Percentiles rank a stretch among this genome's conserved stretches.
phyloP scores from a whole-genome alignment of 1,139 yeast species.

The Nakaseomyces glabratus region DNA sequence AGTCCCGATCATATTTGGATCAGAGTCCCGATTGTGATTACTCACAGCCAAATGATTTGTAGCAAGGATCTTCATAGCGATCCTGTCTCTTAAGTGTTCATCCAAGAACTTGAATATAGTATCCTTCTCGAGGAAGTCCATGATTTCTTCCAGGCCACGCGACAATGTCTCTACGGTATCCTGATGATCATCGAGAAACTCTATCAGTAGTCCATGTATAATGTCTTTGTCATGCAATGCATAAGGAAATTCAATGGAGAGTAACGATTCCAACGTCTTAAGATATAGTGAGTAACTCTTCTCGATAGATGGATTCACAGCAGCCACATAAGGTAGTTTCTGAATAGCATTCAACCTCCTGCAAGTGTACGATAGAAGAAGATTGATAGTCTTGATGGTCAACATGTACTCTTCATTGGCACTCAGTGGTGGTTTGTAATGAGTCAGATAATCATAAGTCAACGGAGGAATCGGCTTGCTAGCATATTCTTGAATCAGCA shows the following conservation, averaged over 20 bases:
- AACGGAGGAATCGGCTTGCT: constrained; percentile 23
- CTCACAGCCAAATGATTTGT: constrained; percentile 69
- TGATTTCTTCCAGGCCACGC: constrained; percentile 72
- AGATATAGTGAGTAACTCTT: constrained; percentile 66
- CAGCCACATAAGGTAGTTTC: constrained; percentile 70
- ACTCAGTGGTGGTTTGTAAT: constrained; percentile 21
- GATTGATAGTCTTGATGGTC: constrained; percentile 37
- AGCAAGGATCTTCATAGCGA: constrained; percentile 74
- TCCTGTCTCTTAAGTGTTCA: constrained; percentile 72
- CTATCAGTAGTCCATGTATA: constrained; percentile 44
- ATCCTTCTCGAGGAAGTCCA: constrained; percentile 41
- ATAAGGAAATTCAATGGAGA: constrained; percentile 38
- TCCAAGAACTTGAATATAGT: constrained; percentile 57
- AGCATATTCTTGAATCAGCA: constrained; percentile 28
- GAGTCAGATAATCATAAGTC: constrained; percentile 21
- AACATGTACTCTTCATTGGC: constrained; percentile 23
- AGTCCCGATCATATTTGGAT: constrained; percentile 51
- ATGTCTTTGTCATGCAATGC: constrained; percentile 45
- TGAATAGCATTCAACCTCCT: constrained; percentile 57
- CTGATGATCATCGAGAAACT: constrained; percentile 64
- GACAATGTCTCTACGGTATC: constrained; percentile 77
- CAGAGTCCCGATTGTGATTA: constrained; percentile 15
- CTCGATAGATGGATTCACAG: constrained; percentile 84
- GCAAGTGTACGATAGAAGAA: constrained; percentile 38
- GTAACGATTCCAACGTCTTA: constrained; percentile 55